A percentile compares a stretch with the other conserved stretches of the same genome.
Evolutionary conservation across 140 eudicot genomes (phyloP).

Genomic region (Flaveria floridana): DNA sequence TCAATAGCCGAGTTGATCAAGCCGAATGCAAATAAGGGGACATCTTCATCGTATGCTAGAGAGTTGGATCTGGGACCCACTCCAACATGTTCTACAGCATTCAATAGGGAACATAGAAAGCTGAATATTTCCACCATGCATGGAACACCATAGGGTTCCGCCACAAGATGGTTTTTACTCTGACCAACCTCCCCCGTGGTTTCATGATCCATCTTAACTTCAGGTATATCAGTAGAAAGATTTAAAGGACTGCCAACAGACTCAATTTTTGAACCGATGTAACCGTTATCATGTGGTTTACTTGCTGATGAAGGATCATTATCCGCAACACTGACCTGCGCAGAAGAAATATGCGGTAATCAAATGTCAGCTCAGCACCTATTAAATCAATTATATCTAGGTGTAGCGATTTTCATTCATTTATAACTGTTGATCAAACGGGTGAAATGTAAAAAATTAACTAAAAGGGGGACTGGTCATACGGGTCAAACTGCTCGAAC

Average conservation of each 20-base stretch:
- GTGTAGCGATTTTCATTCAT: neutral
- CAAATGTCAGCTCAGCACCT: constrained; percentile 20
- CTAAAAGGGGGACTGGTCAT: constrained; percentile 6
- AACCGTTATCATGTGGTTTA: constrained; percentile 37
- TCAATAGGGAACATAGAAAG: constrained; percentile 63
- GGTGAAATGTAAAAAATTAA: neutral
- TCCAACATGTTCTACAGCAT: constrained; percentile 49
- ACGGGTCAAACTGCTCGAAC: neutral
- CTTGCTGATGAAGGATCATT: constrained; percentile 31
- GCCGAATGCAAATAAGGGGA: constrained; percentile 67
- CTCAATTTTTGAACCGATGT: constrained; percentile 32
- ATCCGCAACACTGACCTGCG: constrained; percentile 36
- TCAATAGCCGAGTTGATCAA: constrained; percentile 70
- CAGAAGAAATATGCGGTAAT: neutral
- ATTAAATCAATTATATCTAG: neutral
- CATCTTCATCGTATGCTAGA: constrained; percentile 66
- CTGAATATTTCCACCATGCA: constrained; percentile 66
- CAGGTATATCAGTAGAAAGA: constrained; percentile 35
- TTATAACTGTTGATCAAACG: neutral
- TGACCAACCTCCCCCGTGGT: constrained; percentile 29
- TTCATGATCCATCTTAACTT: constrained; percentile 40
- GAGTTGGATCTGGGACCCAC: constrained; percentile 53
- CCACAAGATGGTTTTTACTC: constrained; percentile 33
- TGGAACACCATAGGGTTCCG: constrained; percentile 61
- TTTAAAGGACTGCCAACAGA: constrained; percentile 23